phyloP scores from a whole-genome alignment of 371 early-diverging fungal species.

The Mucor saturninus region DNA sequence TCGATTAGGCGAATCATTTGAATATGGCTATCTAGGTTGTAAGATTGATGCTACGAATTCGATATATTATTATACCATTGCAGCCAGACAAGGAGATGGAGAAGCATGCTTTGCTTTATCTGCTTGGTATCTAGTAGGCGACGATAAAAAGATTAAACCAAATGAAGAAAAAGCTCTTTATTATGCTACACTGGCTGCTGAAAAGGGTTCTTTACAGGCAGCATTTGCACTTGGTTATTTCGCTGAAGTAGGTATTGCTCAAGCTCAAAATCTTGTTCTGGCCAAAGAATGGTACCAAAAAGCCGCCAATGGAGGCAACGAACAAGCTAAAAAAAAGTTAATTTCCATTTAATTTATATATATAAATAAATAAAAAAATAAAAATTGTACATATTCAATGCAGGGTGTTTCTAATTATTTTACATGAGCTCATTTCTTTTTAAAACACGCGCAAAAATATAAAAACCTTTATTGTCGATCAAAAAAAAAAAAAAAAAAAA shows the following conservation, averaged over 20 bases:
- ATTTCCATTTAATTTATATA: background rate
- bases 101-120: constrained; percentile 87
- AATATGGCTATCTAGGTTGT: constrained; percentile 71
- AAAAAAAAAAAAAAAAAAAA: too few relatives aligned
- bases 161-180: constrained; percentile 82
- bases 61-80: constrained; percentile 74
- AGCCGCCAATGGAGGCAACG: constrained; percentile 80
- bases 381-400: background rate
- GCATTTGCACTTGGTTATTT: constrained; percentile 88
- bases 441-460: too few relatives aligned
- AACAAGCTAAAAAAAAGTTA: constrained; percentile 55
- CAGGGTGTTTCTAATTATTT: too few relatives aligned
- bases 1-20: constrained; percentile 78
- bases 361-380: background rate
- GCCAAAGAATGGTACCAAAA: constrained; percentile 80
- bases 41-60: constrained; percentile 63
- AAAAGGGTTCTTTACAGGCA: constrained; percentile 81
- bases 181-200: constrained; percentile 85
- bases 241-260: constrained; percentile 80
- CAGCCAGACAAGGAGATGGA: constrained; percentile 85
- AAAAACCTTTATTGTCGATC: too few relatives aligned
- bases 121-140: constrained; percentile 89
- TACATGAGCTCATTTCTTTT: too few relatives aligned
- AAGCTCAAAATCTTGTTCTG: constrained; percentile 61
- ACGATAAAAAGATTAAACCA: constrained; percentile 66